phyloP scores from a whole-genome alignment of 164 flowering plant species.

The Umbellularia californica region DNA sequence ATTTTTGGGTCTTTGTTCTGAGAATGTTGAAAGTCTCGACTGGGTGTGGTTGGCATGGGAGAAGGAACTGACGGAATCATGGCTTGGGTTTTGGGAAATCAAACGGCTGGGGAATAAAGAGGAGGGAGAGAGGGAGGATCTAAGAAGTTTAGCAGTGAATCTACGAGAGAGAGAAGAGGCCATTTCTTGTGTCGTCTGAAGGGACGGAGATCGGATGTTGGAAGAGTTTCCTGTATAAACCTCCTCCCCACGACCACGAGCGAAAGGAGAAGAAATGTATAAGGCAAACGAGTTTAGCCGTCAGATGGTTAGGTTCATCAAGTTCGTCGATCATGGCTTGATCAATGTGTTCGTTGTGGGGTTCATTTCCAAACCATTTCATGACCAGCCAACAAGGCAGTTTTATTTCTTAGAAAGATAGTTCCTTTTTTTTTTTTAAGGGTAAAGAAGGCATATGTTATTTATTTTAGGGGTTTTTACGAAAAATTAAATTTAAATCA shows the following conservation, averaged over 20 bases:
- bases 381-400: no score
- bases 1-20: neutral
- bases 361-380: no score
- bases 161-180: constrained; percentile 16
- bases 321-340: neutral
- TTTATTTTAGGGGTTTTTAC: no score
- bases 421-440: no score
- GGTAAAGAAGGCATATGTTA: no score
- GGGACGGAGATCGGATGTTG: neutral
- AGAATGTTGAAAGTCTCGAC: neutral
- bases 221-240: neutral
- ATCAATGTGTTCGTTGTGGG: no score
- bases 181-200: constrained; percentile 8
- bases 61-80: neutral
- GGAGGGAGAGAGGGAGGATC: constrained; percentile 5
- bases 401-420: no score
- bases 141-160: constrained; percentile 1
- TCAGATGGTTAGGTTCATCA: neutral
- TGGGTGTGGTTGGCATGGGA: neutral
- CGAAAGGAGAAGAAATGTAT: no score
- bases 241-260: neutral
- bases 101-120: neutral
- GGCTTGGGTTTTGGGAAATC: constrained; percentile 10
- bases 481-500: no score
- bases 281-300: neutral